Base-by-base conservation (phyloP, 2,329 filamentous ascomycete species). In the Tolypocladium pustulatum region DNA sequence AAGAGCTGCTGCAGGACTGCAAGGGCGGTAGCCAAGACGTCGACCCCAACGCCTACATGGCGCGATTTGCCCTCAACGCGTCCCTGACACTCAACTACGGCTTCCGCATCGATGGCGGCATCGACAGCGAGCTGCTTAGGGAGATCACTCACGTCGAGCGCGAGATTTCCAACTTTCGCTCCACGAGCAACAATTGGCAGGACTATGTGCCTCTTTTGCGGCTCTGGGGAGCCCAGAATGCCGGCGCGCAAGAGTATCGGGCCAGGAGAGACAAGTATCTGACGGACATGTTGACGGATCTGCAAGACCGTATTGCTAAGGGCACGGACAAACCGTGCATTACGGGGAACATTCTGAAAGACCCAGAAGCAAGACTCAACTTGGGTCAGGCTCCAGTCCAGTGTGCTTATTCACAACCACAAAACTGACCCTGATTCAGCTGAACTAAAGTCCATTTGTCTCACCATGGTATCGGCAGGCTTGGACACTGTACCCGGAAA, bases 401-500 rank as follows among this genome's bases (percentile, higher is more conserved):
- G 22, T 25, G 8, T 25, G 4, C 4, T 46, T 9, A 2, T 9
- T n/a, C 17, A 20, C 38, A 41, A 41, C 6, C 3, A 7, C 38
- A n/a, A 20, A 1, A 6, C 40, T 32, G 30, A 51, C 54, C 1
- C n/a, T 49, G 12, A 25, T 32, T 13, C 57, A 88, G 87, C 83
- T 15, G 90, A 92, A 70, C 79, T 92, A 55, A 90, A 88, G 71
- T 89, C 87, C 3, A 90, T 94, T 64, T 90, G 89, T 68, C 73
- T 94, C 30, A 91, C 88, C 30, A 91, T 93, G 83, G 87, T 93
- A 0, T 89, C 86, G 1, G 90, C 88, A 0, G 90, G 90, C 22
- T 81, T 93, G 20, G 90, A 94, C 68, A 94, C 90, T 0, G 86
- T 94, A 1, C 88, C 90, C 0, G 88, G 85, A 13, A 92, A 91